Evolutionary conservation across 352 stramenopile genomes (phyloP).

Genomic region (Phytophthora sojae): DNA sequence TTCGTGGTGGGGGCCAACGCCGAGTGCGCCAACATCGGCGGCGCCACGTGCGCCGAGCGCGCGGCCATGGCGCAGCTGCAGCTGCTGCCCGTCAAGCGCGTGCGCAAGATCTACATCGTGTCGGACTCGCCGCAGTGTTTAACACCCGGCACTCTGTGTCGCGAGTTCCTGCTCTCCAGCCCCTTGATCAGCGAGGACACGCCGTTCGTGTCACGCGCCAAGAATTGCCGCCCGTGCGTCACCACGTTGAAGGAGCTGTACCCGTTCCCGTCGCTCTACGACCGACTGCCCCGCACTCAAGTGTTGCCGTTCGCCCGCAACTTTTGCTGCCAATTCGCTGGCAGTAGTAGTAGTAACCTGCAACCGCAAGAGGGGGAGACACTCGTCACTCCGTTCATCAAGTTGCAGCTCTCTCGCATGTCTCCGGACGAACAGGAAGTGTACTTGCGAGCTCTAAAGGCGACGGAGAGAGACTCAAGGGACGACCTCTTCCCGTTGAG

Average conservation of each 20-base stretch:
- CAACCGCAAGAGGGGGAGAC: slow-evolving; percentile 5
- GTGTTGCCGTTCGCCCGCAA: slow-evolving; percentile 53
- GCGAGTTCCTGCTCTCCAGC: slow-evolving; percentile 89
- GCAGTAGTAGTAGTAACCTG: background rate
- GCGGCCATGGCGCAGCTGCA: slow-evolving; percentile 82
- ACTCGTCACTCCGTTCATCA: slow-evolving; percentile 31
- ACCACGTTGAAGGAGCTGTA: slow-evolving; percentile 82
- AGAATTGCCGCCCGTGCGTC: slow-evolving; percentile 57
- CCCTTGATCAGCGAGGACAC: slow-evolving; percentile 56
- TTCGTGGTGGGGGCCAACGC: slow-evolving; percentile 84
- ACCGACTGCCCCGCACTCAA: slow-evolving; percentile 55
- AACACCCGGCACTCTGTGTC: slow-evolving; percentile 85
- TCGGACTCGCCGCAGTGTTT: slow-evolving; percentile 85
- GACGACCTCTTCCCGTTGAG: slow-evolving; percentile 81
- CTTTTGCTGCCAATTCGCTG: slow-evolving; percentile 36
- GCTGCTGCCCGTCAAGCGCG: slow-evolving; percentile 57
- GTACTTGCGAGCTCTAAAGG: slow-evolving; percentile 48
- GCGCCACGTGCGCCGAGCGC: slow-evolving; percentile 89
- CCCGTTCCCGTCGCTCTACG: slow-evolving; percentile 87
- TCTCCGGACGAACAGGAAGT: slow-evolving; percentile 36
- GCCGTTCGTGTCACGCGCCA: slow-evolving; percentile 69
- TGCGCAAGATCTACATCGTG: slow-evolving; percentile 85
- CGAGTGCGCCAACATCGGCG: slow-evolving; percentile 87
- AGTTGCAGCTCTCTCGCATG: slow-evolving; percentile 42
- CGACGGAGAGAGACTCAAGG: slow-evolving; percentile 47